Evolutionary conservation across 1,139 yeast genomes (phyloP).

Genomic region (Yamadazyma spencermartinsiae): DNA sequence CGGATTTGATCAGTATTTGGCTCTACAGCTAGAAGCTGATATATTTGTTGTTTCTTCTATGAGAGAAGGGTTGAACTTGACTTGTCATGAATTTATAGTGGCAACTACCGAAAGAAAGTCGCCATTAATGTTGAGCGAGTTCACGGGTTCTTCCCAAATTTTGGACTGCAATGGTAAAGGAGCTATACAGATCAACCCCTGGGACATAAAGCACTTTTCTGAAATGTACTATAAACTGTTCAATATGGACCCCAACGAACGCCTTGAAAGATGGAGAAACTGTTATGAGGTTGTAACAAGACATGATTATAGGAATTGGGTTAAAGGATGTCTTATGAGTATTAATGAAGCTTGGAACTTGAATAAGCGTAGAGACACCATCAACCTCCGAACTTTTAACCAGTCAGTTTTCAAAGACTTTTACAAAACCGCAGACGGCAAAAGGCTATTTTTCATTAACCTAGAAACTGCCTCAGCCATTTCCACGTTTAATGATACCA

Average conservation of each 20-base stretch:
- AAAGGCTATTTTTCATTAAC: constrained; percentile 56
- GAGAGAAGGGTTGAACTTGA: constrained; percentile 95
- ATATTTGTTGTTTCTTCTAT: constrained; percentile 84
- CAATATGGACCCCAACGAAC: constrained; percentile 62
- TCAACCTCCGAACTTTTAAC: constrained; percentile 28
- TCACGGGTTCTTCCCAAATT: constrained; percentile 89
- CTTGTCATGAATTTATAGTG: constrained; percentile 90
- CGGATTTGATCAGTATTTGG: constrained; percentile 85
- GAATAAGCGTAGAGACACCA: constrained; percentile 37
- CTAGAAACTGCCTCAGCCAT: constrained; percentile 45
- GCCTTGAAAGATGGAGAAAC: constrained; percentile 58
- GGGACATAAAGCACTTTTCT: constrained; percentile 75
- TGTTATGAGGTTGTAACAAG: constrained; percentile 59
- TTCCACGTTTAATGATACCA: constrained; percentile 10
- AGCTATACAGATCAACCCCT: constrained; percentile 83
- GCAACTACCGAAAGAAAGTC: constrained; percentile 74
- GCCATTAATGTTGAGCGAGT: constrained; percentile 85
- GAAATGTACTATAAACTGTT: constrained; percentile 61
- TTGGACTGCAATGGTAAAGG: constrained; percentile 55
- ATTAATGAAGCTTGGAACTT: constrained; percentile 66
- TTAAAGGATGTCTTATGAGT: constrained; percentile 53
- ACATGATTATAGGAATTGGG: constrained; percentile 80
- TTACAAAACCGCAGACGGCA: constrained; percentile 36
- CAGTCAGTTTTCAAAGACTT: constrained; percentile 35
- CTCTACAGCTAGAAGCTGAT: constrained; percentile 83